A percentile compares a stretch with the other conserved stretches of the same genome.
Conservation (phyloP, 1,284 basidiomycete species). For the Xanthoconium separans region DNA sequence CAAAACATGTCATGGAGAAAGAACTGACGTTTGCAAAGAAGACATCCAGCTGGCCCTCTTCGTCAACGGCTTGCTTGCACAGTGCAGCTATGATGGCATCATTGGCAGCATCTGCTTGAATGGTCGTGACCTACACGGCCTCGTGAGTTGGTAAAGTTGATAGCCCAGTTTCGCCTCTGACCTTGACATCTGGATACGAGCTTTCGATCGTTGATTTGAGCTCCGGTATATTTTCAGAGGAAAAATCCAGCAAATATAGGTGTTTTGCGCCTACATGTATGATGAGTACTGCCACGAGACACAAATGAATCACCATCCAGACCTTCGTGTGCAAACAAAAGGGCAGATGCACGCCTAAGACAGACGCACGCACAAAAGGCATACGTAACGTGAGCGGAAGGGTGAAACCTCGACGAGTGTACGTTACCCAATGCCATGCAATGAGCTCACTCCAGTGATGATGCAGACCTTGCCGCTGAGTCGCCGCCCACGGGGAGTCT, state of each 20-base stretch:
- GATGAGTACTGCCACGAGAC: conserved; percentile 2
- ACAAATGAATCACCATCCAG: conserved; percentile 11
- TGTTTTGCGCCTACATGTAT: conserved; percentile 67
- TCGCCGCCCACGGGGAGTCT: conserved; percentile 52
- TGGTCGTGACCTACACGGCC: conserved; percentile 58
- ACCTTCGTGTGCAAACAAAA: conserved; percentile 84
- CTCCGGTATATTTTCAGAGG: conserved; percentile 66
- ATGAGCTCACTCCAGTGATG: conserved; percentile 83
- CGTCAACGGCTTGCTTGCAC: conserved; percentile 71
- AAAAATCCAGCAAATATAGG: conserved; percentile 84
- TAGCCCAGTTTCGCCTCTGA: conserved; percentile 27
- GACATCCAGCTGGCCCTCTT: conserved; percentile 86
- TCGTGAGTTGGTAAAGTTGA: conserved; percentile 11
- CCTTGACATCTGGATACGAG: conserved; percentile 79
- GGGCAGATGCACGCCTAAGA: conserved; percentile 69
- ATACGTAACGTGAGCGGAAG: conserved; percentile 16
- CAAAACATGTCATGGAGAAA: background rate
- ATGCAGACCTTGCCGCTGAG: conserved; percentile 86
- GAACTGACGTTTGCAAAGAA: conserved; percentile 88
- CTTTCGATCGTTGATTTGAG: conserved; percentile 68
- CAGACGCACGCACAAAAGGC: conserved; percentile 7
- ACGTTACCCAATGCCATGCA: conserved; percentile 79
- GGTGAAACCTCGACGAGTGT: conserved; percentile 3
- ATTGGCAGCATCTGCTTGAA: conserved; percentile 83
- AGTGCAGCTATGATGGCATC: conserved; percentile 68